Evolutionary conservation across 495 filamentous ascomycete species (phyloP).

Genomic region (Lindgomyces ingoldianus): DNA sequence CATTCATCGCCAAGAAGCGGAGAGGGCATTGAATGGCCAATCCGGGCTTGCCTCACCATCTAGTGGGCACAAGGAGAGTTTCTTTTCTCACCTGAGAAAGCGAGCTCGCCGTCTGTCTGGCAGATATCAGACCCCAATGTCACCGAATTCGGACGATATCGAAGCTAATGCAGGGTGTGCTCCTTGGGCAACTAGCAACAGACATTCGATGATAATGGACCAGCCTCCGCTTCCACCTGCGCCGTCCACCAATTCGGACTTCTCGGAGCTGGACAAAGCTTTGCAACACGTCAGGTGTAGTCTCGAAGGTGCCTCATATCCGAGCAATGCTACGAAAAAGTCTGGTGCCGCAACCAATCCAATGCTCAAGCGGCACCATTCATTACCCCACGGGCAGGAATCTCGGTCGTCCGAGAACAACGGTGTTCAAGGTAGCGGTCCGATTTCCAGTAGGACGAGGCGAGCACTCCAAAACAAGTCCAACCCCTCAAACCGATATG

Average conservation of each 20-base stretch:
- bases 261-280: slow-evolving; percentile 75
- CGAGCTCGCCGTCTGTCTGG: slow-evolving; percentile 90
- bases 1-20: slow-evolving; percentile 84
- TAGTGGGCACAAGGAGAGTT: slow-evolving; percentile 81
- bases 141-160: slow-evolving; percentile 75
- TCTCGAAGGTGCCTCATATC: slow-evolving; percentile 55
- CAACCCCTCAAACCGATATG: slow-evolving; percentile 75
- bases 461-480: slow-evolving; percentile 75
- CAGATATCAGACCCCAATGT: slow-evolving; percentile 74
- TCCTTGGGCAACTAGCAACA: slow-evolving; percentile 77
- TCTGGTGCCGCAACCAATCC: slow-evolving; percentile 40
- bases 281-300: slow-evolving; percentile 69
- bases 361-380: slow-evolving; percentile 60
- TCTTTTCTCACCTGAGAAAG: slow-evolving; percentile 96
- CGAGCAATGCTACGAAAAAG: slow-evolving; percentile 39
- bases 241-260: slow-evolving; percentile 50
- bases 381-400: slow-evolving; percentile 69
- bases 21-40: slow-evolving; percentile 84
- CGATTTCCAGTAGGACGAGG: slow-evolving; percentile 81
- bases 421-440: slow-evolving; percentile 55
- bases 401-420: slow-evolving; percentile 64
- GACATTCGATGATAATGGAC: slow-evolving; percentile 83
- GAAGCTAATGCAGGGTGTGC: slow-evolving; percentile 90
- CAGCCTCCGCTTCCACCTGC: slow-evolving; percentile 48
- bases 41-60: slow-evolving; percentile 63